phyloP scores from a whole-genome alignment of 2,329 filamentous ascomycete genomes.

The Penicillium sp. region DNA sequence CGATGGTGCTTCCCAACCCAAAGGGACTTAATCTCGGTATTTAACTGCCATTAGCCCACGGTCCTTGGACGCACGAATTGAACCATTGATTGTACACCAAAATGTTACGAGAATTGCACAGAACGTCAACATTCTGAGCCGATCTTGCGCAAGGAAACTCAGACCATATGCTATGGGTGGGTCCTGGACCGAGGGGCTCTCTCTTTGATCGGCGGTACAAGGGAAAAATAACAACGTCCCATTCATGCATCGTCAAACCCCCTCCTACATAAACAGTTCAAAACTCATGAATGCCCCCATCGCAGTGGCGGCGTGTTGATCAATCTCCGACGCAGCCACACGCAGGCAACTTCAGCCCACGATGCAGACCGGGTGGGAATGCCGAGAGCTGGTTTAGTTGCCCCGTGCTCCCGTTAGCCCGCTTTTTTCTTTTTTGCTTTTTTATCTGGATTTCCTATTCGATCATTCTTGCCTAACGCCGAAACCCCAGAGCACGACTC shows the following conservation, averaged over 20 bases:
- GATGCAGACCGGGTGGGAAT: conserved; percentile 26
- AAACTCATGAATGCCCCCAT: conserved; percentile 6
- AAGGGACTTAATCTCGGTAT: background rate
- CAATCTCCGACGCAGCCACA: conserved; percentile 19
- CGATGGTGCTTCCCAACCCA: background rate
- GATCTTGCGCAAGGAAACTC: conserved; percentile 15
- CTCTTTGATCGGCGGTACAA: conserved; percentile 14
- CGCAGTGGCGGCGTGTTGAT: conserved; percentile 14
- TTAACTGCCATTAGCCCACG: background rate
- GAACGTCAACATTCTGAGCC: conserved; percentile 5
- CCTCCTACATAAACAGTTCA: background rate
- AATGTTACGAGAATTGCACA: background rate
- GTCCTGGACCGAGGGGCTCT: conserved; percentile 12
- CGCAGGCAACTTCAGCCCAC: conserved; percentile 17
- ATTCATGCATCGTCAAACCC: conserved; percentile 10
- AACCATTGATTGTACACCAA: background rate
- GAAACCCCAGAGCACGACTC: conserved; percentile 1
- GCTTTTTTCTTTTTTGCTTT: conserved; percentile 15
- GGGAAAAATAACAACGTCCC: conserved; percentile 7
- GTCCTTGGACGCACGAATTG: background rate
- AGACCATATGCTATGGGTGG: conserved; percentile 12
- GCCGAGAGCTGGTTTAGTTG: conserved; percentile 21
- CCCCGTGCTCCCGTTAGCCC: conserved; percentile 22
- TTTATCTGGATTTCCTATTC: background rate
- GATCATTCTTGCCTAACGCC: background rate